Conservation (phyloP, 495 filamentous ascomycete species). For the Penicillium fimorum region DNA sequence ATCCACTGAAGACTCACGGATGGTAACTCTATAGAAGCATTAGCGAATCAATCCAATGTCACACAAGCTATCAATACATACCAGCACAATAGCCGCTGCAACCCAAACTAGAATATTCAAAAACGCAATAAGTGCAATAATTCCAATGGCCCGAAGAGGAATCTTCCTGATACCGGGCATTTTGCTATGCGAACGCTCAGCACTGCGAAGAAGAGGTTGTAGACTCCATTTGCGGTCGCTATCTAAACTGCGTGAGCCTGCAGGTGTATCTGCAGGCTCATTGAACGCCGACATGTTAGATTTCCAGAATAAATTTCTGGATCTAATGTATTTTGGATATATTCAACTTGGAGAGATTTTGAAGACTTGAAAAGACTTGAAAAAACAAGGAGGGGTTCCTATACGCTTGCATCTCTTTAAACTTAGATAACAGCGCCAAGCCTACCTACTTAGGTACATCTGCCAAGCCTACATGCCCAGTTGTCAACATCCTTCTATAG, state of each 20-base stretch:
- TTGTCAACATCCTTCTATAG: background rate
- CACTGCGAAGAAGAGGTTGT: conserved; percentile 34
- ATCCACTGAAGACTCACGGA: conserved; percentile 26
- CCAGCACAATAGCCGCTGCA: conserved; percentile 66
- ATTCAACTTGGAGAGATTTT: background rate
- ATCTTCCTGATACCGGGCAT: conserved; percentile 55
- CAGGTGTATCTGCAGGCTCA: background rate
- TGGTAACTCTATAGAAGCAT: conserved; percentile 31
- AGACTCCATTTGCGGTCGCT: conserved; percentile 35
- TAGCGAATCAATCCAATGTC: conserved; percentile 8
- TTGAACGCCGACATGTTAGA: conserved; percentile 6
- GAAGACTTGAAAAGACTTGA: background rate
- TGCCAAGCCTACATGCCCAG: background rate
- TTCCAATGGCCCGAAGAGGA: conserved; percentile 61
- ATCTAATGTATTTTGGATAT: background rate
- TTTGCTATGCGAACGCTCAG: conserved; percentile 43
- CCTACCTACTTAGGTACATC: no score
- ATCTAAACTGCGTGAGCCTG: conserved; percentile 14
- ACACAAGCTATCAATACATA: conserved; percentile 24
- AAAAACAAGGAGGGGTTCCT: background rate
- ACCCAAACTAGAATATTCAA: conserved; percentile 74
- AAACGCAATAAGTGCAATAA: conserved; percentile 62
- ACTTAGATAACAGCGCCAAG: conserved; percentile 3
- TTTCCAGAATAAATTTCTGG: background rate
- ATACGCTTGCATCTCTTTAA: background rate